A percentile compares a stretch with the other conserved stretches of the same genome.
phyloP scores from a whole-genome alignment of 73 alveolate genomes.

The Paramecium primaurelia region DNA sequence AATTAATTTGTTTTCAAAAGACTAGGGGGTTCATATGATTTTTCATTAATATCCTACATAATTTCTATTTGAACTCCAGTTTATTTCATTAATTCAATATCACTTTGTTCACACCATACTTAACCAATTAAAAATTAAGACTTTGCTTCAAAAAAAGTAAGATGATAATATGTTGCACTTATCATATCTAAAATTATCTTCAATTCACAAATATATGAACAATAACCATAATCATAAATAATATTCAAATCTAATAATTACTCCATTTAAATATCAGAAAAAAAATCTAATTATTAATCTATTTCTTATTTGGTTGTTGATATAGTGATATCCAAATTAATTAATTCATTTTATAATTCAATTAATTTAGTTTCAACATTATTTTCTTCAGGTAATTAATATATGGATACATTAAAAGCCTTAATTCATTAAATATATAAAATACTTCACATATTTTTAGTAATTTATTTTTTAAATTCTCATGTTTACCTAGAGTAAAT shows the following conservation, averaged over 20 bases:
- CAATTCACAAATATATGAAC: background rate
- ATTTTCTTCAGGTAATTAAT: constrained; percentile 57
- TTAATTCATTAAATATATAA: background rate
- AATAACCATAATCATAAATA: background rate
- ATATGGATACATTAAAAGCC: constrained; percentile 67
- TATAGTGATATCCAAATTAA: background rate
- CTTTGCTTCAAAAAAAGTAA: constrained; percentile 53
- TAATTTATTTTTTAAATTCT: constrained; percentile 67
- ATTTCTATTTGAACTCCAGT: constrained; percentile 59
- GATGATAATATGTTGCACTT: background rate
- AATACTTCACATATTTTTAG: constrained; percentile 73
- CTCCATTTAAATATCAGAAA: background rate
- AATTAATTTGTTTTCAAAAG: constrained; percentile 83
- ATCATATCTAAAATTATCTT: background rate
- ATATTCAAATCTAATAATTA: background rate
- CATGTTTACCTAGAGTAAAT: constrained; percentile 78
- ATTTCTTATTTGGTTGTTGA: background rate
- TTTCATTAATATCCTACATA: constrained; percentile 62
- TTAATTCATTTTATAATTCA: background rate
- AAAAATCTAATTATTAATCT: background rate
- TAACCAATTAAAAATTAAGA: constrained; percentile 63
- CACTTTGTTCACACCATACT: constrained; percentile 72
- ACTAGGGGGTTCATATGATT: constrained; percentile 52
- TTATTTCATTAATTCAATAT: constrained; percentile 52
- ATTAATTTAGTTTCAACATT: constrained; percentile 22